Evolutionary conservation across 2,329 filamentous ascomycete species (phyloP).

Genomic region (Penicillium janthinellum): DNA sequence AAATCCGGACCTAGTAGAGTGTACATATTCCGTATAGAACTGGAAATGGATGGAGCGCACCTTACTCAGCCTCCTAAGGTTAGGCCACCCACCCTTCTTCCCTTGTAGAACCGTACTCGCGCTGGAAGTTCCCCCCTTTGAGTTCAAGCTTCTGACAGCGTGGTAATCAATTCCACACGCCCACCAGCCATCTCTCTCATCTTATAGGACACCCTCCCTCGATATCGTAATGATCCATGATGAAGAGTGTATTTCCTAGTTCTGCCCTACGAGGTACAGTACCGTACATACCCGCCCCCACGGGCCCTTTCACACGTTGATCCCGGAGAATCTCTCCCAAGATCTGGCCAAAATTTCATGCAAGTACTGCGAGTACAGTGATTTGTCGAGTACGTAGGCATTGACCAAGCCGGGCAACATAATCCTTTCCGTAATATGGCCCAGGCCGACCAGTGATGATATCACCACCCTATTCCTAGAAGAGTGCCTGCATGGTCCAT

Average conservation of each 20-base stretch:
- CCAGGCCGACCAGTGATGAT: background rate
- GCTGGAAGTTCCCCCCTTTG: background rate
- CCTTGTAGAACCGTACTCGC: background rate
- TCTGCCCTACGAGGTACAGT: conserved; percentile 11
- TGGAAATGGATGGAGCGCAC: background rate
- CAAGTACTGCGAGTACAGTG: background rate
- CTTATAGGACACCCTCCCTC: background rate
- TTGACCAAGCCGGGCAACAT: too few species aligned
- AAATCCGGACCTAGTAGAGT: background rate
- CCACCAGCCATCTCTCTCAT: background rate
- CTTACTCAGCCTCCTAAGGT: conserved; percentile 2
- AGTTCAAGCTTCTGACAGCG: conserved; percentile 6
- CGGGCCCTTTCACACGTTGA: conserved; percentile 3
- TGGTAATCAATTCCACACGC: background rate
- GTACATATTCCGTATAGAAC: background rate
- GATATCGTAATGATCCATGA: background rate
- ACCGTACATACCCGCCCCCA: conserved; percentile 5
- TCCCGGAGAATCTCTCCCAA: background rate
- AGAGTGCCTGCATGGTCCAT: conserved; percentile 5
- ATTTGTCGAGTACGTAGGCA: too few species aligned
- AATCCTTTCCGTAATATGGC: too few species aligned
- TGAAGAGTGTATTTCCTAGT: background rate
- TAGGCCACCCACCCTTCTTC: background rate
- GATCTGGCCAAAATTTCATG: background rate
- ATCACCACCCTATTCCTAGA: background rate